Evolutionary conservation across 257 asterid genomes (phyloP).

Genomic region (Nicotiana obtusifolia): DNA sequence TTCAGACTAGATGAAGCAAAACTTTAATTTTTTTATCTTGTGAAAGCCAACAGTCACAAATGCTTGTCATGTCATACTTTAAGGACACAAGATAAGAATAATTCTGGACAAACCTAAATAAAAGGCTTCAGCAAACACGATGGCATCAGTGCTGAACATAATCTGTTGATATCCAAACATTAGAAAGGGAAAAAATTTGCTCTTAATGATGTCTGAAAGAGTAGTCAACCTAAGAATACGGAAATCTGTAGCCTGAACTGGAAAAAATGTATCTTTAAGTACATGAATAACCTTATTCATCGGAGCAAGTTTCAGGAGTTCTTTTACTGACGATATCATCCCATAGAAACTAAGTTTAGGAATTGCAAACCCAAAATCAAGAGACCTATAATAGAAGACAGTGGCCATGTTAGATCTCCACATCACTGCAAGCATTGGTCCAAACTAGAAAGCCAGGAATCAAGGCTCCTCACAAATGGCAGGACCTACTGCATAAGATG

Average conservation of each 20-base stretch:
- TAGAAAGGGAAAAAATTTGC: not conserved
- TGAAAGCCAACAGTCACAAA: not conserved
- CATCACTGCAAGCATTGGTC: too few relatives aligned
- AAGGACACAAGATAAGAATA: slow-evolving; percentile 9
- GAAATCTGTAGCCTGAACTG: not conserved
- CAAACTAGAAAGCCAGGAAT: too few relatives aligned
- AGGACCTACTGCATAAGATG: too few relatives aligned
- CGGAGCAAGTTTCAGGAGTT: too few relatives aligned
- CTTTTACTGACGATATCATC: too few relatives aligned
- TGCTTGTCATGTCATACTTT: not conserved
- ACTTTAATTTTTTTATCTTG: not conserved
- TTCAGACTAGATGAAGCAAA: not conserved
- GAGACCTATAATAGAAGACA: too few relatives aligned
- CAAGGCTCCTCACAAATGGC: too few relatives aligned
- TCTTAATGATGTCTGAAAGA: not conserved
- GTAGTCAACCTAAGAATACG: not conserved
- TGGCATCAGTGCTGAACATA: slow-evolving; percentile 93
- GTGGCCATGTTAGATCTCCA: too few relatives aligned
- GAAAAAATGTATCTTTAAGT: not conserved
- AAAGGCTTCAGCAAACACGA: slow-evolving; percentile 82
- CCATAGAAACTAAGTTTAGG: too few relatives aligned
- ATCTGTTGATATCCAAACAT: slow-evolving; percentile 48
- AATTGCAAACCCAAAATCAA: too few relatives aligned
- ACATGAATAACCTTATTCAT: too few relatives aligned
- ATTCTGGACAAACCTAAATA: slow-evolving; percentile 49